Conservation (phyloP, 441 rosid species). For the Pelargonium cotyledonis region DNA sequence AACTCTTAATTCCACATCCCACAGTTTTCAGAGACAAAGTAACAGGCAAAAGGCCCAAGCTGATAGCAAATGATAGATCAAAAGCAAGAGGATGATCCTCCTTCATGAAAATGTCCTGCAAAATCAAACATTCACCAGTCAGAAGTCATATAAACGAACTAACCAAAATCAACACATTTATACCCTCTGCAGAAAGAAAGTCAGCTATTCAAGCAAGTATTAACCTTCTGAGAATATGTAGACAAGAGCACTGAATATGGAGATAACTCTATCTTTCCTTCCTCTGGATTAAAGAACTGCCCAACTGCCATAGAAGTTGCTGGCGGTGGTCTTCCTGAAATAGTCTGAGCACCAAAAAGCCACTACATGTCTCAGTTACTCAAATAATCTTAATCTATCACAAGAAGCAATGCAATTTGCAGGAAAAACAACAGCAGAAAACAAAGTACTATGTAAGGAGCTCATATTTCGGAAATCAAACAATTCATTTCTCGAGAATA, state of each 20-base stretch:
- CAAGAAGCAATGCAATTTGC: constrained; percentile 9
- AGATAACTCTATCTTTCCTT: constrained; percentile 63
- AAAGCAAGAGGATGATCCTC: constrained; percentile 93
- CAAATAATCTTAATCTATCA: constrained; percentile 14
- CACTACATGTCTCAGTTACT: constrained; percentile 25
- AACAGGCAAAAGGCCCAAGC: constrained; percentile 84
- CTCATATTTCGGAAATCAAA: not conserved
- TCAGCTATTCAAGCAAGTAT: constrained; percentile 17
- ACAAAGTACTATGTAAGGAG: not conserved
- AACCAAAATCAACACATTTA: constrained; percentile 18
- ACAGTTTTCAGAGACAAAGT: constrained; percentile 62
- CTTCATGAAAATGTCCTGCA: constrained; percentile 61
- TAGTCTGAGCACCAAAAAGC: constrained; percentile 51
- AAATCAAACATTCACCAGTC: constrained; percentile 23
- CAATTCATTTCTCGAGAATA: not conserved
- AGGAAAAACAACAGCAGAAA: constrained; percentile 10
- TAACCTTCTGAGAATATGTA: constrained; percentile 65
- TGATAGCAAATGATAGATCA: constrained; percentile 66
- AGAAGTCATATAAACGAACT: constrained; percentile 20
- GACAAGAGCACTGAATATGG: constrained; percentile 61
- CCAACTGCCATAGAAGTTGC: constrained; percentile 98
- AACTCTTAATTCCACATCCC: constrained; percentile 78
- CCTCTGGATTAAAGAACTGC: constrained; percentile 83
- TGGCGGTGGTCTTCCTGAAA: constrained; percentile 95
- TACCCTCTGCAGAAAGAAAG: constrained; percentile 10